Base-by-base conservation (phyloP, 306 rosid species). In the Rosa multiflora region DNA sequence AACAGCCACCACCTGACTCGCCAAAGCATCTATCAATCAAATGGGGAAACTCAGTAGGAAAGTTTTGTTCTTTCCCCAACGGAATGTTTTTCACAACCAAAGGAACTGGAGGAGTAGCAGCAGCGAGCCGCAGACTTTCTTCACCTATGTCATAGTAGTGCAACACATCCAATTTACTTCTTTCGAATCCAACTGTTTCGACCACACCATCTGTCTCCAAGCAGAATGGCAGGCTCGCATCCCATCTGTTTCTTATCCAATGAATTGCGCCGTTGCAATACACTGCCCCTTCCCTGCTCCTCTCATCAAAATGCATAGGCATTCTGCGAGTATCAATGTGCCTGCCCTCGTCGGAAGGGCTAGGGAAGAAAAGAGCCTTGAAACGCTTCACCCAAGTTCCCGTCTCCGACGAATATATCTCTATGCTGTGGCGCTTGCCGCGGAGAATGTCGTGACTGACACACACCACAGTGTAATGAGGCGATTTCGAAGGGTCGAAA, bases 41-140 rank as follows among this genome's bases (percentile, higher is more conserved):
- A 1, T 9, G 0, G 2, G 66, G 35, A 1, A 9, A 9, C 9
- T 2, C 32, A 2, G 21, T 15, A 6, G 11, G 62, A 17, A 17
- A 42, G 0, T 2, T 1, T 1, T 10, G 0, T 10, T 4, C 5
- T 4, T 42, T 3, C 13, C 8, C 8, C 26, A 11, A 26, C 0
- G 6, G 40, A 11, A 10, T 10, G 8, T 61, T 26, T 2, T 26
- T 26, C 8, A 61, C 39, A 26, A 26, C 32, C 40, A 5, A 5
- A 5, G 69, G 69, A 6, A 5, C 21, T 1, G 44, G 69, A 32
- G 44, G n/a, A 2, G 44, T 14, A 64, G 9, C 69, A 64, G 43
- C n/a, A 13, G n/a, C 10, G 10, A 64, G 10, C 6, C 44, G n/a
- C 4, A 64, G 3, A 1, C 10, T 12, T 5, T 14, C 44, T 32